phyloP scores from a whole-genome alignment of 345 rosid genomes.

The Rhodamnia argentea region DNA sequence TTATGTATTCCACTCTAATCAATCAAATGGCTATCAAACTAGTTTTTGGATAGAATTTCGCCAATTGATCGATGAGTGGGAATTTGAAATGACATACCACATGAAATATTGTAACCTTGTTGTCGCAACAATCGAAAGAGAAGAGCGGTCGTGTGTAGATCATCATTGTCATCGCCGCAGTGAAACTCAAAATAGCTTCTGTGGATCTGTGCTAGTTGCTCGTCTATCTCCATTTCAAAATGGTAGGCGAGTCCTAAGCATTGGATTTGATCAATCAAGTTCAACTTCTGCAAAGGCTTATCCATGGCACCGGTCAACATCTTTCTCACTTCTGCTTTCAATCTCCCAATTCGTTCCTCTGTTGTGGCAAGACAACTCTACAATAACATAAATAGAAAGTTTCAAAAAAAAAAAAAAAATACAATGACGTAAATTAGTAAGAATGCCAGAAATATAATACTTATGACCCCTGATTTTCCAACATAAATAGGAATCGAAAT shows the following conservation, averaged over 20 bases:
- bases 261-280: not conserved
- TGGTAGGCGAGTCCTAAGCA: conserved; percentile 1
- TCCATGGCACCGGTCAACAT: not conserved
- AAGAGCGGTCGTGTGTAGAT: not conserved
- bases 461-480: not conserved
- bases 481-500: not conserved
- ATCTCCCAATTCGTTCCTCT: not conserved
- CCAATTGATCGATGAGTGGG: not conserved
- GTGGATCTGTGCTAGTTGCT: not conserved
- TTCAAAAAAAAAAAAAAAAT: not conserved
- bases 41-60: not conserved
- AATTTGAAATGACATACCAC: not conserved
- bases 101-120: not conserved
- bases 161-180: not conserved
- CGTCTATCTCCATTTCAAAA: not conserved
- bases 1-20: not conserved
- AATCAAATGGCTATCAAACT: not conserved
- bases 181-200: not conserved
- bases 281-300: not conserved
- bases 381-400: not conserved
- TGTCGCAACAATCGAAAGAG: not conserved
- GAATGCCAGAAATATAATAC: not conserved
- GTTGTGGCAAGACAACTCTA: not conserved
- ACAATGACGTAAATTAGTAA: not conserved
- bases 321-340: not conserved